Conservation (phyloP, 176 grass and related monocot species). For the Oryza longistaminata region DNA sequence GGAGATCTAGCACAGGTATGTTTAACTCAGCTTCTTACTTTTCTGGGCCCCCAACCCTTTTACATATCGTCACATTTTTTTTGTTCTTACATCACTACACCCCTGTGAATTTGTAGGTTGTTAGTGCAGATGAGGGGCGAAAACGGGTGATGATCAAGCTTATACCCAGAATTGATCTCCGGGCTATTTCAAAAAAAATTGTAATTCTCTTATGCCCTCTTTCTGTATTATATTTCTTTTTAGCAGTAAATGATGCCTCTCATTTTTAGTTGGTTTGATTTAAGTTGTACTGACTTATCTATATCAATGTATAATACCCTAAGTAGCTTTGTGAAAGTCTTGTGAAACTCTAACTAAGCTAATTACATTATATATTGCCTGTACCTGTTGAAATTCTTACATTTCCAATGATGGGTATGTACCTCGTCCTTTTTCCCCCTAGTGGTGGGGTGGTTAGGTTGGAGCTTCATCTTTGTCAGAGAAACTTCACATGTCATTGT, state of each 20-base stretch:
- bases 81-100: conserved; percentile 36
- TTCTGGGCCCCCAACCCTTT: neutral
- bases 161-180: conserved; percentile 88
- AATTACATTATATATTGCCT: conserved; percentile 6
- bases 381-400: neutral
- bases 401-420: neutral
- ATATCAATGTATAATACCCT: neutral
- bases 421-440: neutral
- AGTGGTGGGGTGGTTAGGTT: neutral
- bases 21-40: neutral
- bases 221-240: neutral
- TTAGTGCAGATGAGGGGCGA: conserved; percentile 57
- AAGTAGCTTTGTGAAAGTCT: neutral
- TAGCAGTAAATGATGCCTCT: conserved; percentile 3
- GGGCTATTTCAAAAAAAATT: conserved; percentile 86
- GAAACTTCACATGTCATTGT: conserved; percentile 6
- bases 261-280: conserved; percentile 1
- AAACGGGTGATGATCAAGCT: conserved; percentile 88
- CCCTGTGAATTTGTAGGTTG: conserved; percentile 61
- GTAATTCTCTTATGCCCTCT: conserved; percentile 46
- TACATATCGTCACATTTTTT: conserved; percentile 34
- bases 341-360: neutral
- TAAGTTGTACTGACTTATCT: neutral
- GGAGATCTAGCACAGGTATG: conserved; percentile 86
- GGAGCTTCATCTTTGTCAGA: conserved; percentile 8